These are phyloP conservation scores for Fusarium algeriense DNA, from an alignment of 2,329 filamentous ascomycete species.

Conservation along the genomic window DNA sequence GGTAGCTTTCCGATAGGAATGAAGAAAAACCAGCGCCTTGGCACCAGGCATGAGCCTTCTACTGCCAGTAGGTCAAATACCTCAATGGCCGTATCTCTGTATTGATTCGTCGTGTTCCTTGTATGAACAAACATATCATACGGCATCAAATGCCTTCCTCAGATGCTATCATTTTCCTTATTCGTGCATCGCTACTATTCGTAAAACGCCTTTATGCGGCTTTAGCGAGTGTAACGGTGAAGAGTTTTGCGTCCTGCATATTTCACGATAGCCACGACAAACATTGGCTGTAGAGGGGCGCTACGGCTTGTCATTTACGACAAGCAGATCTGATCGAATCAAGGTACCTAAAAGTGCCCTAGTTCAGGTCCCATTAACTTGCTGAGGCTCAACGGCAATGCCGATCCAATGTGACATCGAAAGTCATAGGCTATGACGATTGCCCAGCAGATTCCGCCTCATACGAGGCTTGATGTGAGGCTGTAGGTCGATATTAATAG, in stretches of 20 bases:
- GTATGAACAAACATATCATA: neutral
- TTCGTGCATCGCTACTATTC: neutral
- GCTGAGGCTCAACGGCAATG: neutral
- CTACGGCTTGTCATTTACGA: conserved; percentile 28
- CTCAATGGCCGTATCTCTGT: neutral
- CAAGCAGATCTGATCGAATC: conserved; percentile 14
- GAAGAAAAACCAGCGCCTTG: neutral
- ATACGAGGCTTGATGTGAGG: neutral
- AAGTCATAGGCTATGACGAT: neutral
- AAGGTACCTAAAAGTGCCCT: neutral
- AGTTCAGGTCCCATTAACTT: conserved; percentile 10
- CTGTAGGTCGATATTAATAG: conserved; percentile 3
- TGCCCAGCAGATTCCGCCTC: neutral
- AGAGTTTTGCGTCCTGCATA: conserved; percentile 5
- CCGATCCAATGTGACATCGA: conserved; percentile 12
- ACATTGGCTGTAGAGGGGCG: conserved; percentile 6
- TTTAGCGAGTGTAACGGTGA: neutral
- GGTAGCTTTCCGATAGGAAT: neutral
- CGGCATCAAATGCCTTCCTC: neutral
- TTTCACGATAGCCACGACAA: neutral
- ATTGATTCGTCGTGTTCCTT: neutral
- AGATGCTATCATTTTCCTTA: neutral
- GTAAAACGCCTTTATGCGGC: neutral
- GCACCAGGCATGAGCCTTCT: neutral
- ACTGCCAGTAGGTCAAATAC: neutral